Base-by-base conservation (phyloP, 1,284 basidiomycete species). In the Thecaphora thlaspeos region DNA sequence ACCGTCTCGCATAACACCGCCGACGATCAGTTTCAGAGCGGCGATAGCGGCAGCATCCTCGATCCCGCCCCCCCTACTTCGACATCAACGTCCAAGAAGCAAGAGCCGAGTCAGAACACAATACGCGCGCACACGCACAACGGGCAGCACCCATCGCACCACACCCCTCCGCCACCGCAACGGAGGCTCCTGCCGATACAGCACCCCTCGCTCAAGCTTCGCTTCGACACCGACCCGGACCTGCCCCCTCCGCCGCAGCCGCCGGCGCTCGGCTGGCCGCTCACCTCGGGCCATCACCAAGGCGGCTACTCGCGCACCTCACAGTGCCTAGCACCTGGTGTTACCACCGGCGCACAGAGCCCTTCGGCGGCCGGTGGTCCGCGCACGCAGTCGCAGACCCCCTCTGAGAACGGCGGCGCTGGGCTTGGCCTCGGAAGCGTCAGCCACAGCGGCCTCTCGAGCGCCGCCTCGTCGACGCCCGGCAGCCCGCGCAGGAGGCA, bases 141-240 rank as follows among this genome's bases (percentile, higher is more conserved):
- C 28, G 28, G 28, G 8, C 28, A 30, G 28, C 28, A 44, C 17
- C 10, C 45, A 30, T 23, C 45, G 15, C 12, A 41, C 24, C 42
- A 43, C 3, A 39, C 46, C 17, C 39, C 39, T 26, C 17, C 38
- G 12, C 56, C 32, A 3, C 32, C 32, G 32, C 32, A 34, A 15
- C 32, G 32, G 32, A 8, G 32, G 32, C 9, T 17, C 11, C 32
- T 34, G 12, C 58, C 70, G 7, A 64, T 75, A 24, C 64, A 60
- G n/a, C 73, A 74, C 51, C 71, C 71, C 7, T 58, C 70, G 14
- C 48, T 75, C n/a, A 57, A 62, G 42, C 61, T 75, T 9, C 58
- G 59, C 30, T 75, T 75, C 37, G 68, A 74, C 9, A 12, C 50
- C 11, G 63, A 66, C 26, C 59, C 63, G 18, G 43, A 61, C 30